Base-by-base conservation (phyloP, 805 yeast species). In the Jamesozyma lodderae region DNA sequence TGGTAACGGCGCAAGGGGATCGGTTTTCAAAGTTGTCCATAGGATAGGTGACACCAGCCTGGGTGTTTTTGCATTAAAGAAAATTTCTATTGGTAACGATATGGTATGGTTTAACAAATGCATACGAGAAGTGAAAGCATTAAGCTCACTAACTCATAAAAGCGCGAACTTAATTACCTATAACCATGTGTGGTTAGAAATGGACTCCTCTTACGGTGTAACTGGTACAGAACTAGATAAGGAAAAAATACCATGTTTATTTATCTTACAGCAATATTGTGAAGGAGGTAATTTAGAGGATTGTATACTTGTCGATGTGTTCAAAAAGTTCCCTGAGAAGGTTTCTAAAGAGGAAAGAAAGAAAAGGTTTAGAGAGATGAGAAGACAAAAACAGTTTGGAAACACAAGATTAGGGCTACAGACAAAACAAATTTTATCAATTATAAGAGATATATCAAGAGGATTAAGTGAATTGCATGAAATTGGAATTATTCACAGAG, bases 181-280 rank as follows among this genome's bases (percentile, higher is more conserved):
- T 54, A 86, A 87, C 52, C 96, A 87, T 59, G 95, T 86, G 19
- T 87, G 96, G 96, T 58, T 87, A 23, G 96, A 87, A 52, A 67
- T 79, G 51, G 57, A 68, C 49, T 63, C 79, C 40, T 68, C 81
- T 29, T 64, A 67, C 35, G 62, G 61, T 5, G 37, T 56, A 4
- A 36, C 45, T 17, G 48, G 41, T 6, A 36, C 42, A 3, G 46
- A 37, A 15, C 5, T n/a, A 3, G 39, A 40, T 2, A 33, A 36
- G 11, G 46, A 43, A 24, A 53, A 55, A 21, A 67, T 74, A 4
- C 87, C 88, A 0, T 80, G 82, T 55, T 85, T 87, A 4, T 87
- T 76, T 49, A 81, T 87, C 8, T 63, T 87, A 11, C 90, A 83
- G 57, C 95, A 87, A 53, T 87, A 81, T 54, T 87, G 95, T 53